phyloP scores from a whole-genome alignment of 352 stramenopile genomes.

The Pythium scleroteichum region DNA sequence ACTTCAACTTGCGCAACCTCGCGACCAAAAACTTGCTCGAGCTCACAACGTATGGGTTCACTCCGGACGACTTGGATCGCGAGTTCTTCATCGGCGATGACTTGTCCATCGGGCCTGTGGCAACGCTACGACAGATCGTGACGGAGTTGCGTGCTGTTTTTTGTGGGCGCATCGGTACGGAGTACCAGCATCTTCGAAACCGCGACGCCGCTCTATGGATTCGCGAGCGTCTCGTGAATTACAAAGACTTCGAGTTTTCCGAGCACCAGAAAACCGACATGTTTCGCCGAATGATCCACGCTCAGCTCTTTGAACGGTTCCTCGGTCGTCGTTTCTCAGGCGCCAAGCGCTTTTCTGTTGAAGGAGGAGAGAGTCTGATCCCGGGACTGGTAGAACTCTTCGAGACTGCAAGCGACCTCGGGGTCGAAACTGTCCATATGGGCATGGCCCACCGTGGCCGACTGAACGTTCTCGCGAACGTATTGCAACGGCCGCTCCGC shows the following conservation, averaged over 20 bases:
- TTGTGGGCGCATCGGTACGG: conserved; percentile 95
- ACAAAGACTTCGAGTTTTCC: conserved; percentile 58
- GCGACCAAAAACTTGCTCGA: conserved; percentile 82
- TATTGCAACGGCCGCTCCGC: conserved; percentile 96
- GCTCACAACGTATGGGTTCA: conserved; percentile 89
- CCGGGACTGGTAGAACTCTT: conserved; percentile 95
- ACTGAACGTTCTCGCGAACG: conserved; percentile 98
- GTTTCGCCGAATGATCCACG: conserved; percentile 93
- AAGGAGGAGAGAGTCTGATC: conserved; percentile 97
- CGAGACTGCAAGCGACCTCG: conserved; percentile 93
- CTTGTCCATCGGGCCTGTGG: conserved; percentile 77
- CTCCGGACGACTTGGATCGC: conserved; percentile 84
- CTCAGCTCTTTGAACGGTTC: conserved; percentile 98
- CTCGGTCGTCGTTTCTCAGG: conserved; percentile 92
- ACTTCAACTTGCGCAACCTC: conserved; percentile 83
- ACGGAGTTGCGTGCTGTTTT: conserved; percentile 94
- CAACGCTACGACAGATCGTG: conserved; percentile 87
- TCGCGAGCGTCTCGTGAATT: conserved; percentile 59
- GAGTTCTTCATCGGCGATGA: conserved; percentile 93
- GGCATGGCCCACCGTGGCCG: conserved; percentile 98
- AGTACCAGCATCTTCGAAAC: conserved; percentile 99
- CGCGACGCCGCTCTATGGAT: conserved; percentile 88
- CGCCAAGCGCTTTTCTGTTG: conserved; percentile 98
- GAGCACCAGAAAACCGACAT: conserved; percentile 93
- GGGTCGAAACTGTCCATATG: conserved; percentile 97